These are phyloP conservation scores for Gloeophyllum trabeum DNA, from an alignment of 768 basidiomycete species.

Conservation along the genomic window DNA sequence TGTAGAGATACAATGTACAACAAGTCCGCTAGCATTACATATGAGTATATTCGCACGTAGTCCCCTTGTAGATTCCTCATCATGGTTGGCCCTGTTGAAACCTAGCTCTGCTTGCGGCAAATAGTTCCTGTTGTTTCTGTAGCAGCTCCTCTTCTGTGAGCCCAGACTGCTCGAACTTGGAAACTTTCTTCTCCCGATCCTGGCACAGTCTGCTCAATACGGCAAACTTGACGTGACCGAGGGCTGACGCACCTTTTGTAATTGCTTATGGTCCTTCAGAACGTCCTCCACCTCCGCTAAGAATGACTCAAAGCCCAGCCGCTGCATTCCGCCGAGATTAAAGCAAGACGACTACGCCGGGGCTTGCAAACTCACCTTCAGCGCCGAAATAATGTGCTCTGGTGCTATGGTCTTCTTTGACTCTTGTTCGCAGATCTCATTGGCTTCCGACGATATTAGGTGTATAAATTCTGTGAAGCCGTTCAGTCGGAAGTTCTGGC, in stretches of 20 bases:
- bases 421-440: conserved; percentile 96
- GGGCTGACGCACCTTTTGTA: conserved; percentile 64
- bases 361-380: conserved; percentile 48
- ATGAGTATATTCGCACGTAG: too few species aligned
- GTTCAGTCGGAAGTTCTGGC: conserved; percentile 2
- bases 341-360: not conserved
- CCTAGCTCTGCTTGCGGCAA: conserved; percentile 83
- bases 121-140: conserved; percentile 81
- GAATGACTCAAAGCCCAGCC: conserved; percentile 88
- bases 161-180: conserved; percentile 81
- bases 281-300: conserved; percentile 86
- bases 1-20: not conserved
- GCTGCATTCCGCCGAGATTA: conserved; percentile 28
- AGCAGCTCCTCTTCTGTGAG: conserved; percentile 85
- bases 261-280: conserved; percentile 92
- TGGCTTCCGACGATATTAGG: conserved; percentile 92
- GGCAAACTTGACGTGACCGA: not conserved
- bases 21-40: not conserved
- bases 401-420: conserved; percentile 99
- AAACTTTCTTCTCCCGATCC: conserved; percentile 89
- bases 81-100: conserved; percentile 33
- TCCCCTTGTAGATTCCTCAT: too few species aligned
- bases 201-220: conserved; percentile 16
- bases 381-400: conserved; percentile 87
- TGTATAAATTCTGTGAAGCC: conserved; percentile 85